Percentiles rank a stretch among this genome's conserved stretches.
These are phyloP conservation scores for Agroathelia rolfsii DNA, from an alignment of 1,284 basidiomycete species.

Conservation along the genomic window DNA sequence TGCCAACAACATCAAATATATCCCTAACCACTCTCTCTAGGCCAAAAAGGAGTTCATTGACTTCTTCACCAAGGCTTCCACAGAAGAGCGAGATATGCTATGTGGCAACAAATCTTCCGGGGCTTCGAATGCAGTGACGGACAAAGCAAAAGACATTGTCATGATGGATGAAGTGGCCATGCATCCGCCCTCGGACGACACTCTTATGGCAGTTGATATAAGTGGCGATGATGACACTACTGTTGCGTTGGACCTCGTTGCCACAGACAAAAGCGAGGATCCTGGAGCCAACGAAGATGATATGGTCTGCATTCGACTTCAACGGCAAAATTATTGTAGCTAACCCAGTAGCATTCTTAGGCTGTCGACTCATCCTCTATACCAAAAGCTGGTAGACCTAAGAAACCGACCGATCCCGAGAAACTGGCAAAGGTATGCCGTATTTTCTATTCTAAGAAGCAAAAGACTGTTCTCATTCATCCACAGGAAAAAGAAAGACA, in stretches of 20 bases:
- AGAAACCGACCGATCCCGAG: constrained; percentile 46
- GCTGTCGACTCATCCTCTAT: constrained; percentile 11
- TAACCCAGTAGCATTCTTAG: constrained; percentile 13
- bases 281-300: constrained; percentile 24
- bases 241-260: no score
- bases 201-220: constrained; percentile 7
- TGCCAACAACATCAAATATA: constrained; percentile 5
- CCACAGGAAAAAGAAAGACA: constrained; percentile 53
- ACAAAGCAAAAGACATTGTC: not conserved
- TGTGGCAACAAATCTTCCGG: no score
- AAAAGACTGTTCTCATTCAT: constrained; percentile 5
- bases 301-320: constrained; percentile 16
- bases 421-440: constrained; percentile 51
- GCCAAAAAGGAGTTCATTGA: constrained; percentile 47
- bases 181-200: not conserved
- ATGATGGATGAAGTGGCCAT: not conserved
- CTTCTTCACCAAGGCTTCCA: constrained; percentile 44
- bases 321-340: not conserved
- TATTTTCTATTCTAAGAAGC: constrained; percentile 1
- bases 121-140: not conserved
- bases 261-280: no score
- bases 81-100: constrained; percentile 46
- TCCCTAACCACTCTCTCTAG: constrained; percentile 25
- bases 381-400: constrained; percentile 25
- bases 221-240: no score